phyloP scores from a whole-genome alignment of 441 rosid species.

The Euphorbia celastroides region DNA sequence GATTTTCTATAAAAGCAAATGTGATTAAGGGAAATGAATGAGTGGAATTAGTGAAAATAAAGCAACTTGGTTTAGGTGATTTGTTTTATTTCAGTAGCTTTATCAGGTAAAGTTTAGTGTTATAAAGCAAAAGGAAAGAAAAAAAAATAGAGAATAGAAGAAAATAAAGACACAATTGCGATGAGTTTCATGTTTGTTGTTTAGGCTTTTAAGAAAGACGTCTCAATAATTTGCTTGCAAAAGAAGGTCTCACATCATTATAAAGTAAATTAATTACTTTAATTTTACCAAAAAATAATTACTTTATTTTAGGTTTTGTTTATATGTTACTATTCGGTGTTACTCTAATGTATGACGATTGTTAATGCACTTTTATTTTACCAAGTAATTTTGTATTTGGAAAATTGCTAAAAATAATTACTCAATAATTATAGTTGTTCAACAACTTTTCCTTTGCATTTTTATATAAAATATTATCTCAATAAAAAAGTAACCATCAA shows the following conservation, averaged over 20 bases:
- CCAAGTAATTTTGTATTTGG: no score
- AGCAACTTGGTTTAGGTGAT: constrained; percentile 5
- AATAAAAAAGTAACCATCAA: no score
- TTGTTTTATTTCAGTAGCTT: constrained; percentile 16
- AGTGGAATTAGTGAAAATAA: neutral
- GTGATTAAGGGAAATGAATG: neutral
- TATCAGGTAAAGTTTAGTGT: constrained; percentile 18
- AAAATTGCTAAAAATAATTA: no score
- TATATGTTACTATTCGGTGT: no score
- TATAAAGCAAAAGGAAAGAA: constrained; percentile 1
- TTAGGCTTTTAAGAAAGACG: constrained; percentile 51
- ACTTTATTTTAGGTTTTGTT: no score
- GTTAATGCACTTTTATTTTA: no score
- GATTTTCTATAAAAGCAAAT: neutral
- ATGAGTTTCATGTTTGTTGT: constrained; percentile 23
- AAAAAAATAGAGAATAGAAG: neutral
- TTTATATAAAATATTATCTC: no score
- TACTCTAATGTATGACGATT: no score
- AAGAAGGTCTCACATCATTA: constrained; percentile 28
- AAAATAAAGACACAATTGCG: constrained; percentile 17
- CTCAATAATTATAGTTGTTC: no score
- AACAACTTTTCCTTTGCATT: no score
- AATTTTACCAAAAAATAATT: constrained; percentile 6
- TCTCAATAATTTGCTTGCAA: constrained; percentile 34
- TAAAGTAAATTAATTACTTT: neutral